Evolutionary conservation across 345 rosid genomes (phyloP), one percentile per base, ranked within the genome.

Genomic region (Bruguiera gymnorhiza): DNA sequence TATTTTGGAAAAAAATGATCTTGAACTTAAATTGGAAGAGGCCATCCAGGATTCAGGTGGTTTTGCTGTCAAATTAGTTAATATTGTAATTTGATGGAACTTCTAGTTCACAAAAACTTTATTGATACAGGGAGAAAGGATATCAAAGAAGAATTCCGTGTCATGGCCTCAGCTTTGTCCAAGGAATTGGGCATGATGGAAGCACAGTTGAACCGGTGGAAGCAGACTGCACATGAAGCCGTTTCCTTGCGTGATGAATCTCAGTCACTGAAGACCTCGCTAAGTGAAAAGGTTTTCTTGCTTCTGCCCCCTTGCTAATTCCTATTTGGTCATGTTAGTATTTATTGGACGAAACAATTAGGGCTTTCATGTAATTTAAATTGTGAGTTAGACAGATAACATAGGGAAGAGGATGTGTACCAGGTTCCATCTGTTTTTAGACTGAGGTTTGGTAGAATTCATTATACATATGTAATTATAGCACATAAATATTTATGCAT

Each of bases 111-210:
- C 57, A 8, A 65, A 60, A 50, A 27, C 66, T 63, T 72, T 74
- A 27, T 61, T 78, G 60, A 64, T 76, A 27, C 93, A 95, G 99
- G 90, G 46, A 85, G 96, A 76, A 83, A 89, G 58, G 97, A 95
- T 78, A 86, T 95, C 65, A 95, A 88, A 80, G 81, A 78, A 20
- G 97, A 95, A 83, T 85, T 95, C 75, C 82, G 75, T 80, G 86
- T 89, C 24, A 91, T 95, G 97, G 95, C 96, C 58, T 83, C 93
- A n/a, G 92, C 97, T 57, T 81, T 92, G 79, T 92, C 96, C 6
- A 95, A 87, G 77, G 99, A 92, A 83, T 84, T 95, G 93, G 87
- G 83, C 67, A 88, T 88, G 91, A 95, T 95, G 97, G 96, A 92
- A 83, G 74, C 83, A 51, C 99, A 92, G 80, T 71, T 95, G 85